Evolutionary conservation across 2,329 filamentous ascomycete species (phyloP), one percentile per base, ranked within the genome.

Genomic region (Tolypocladium endophyticum): DNA sequence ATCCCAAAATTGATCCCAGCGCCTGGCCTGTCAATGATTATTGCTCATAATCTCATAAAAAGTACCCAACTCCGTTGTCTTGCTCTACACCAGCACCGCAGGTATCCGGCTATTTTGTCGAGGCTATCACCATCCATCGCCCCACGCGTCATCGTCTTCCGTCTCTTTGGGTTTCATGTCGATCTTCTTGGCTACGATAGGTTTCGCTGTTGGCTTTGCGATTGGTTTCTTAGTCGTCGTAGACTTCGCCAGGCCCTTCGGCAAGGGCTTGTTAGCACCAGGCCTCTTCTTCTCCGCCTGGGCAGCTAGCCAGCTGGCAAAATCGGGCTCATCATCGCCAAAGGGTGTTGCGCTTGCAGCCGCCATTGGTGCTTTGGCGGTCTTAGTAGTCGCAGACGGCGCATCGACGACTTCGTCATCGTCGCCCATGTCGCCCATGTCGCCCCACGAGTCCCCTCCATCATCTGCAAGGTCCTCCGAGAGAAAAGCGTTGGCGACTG

Each of bases 221-320:
- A 69, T 63, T 3, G 74, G 68, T 61, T 80, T 83, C 65, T 78
- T 81, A 0, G 71, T 58, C 1, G 60, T 71, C 0, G 64, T 72
- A 2, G 82, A 68, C 73, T 95, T 96, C 1, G 79, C 76, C 33
- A 97, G 72, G 0, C 93, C 93, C 74, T 96, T 99, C 0, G 93
- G 92, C 59, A 97, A 71, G 3, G 87, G 77, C 64, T 89, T 94
- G 50, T 69, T 58, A 61, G 72, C 68, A 1, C 71, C 70, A 14
- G 80, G 80, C 76, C 95, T 97, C 63, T 96, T 97, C 63, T 88
- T 84, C 63, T 87, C 82, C 7, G 88, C 85, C 71, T 97, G 91
- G 16, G 92, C 92, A 16, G 90, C 92, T 28, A 97, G 74, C 92
- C 94, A 97, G 6, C 92, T 92, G 6, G 92, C 93, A 73, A 99